phyloP scores from a whole-genome alignment of 2,329 filamentous ascomycete species.

The Pestalotiopsis sp. region DNA sequence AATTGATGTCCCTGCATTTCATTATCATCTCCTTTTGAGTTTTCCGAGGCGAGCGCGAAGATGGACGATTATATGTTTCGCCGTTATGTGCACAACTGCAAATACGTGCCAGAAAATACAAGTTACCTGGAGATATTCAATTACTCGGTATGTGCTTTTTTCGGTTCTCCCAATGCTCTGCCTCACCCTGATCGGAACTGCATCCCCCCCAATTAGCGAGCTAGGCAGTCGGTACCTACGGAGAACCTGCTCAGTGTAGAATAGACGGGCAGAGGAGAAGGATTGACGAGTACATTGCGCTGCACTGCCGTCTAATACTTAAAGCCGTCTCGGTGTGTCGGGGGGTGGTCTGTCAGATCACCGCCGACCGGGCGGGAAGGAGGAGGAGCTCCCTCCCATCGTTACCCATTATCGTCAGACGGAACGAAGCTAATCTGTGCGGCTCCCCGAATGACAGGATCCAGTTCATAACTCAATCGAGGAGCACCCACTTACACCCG shows the following conservation, averaged over 20 bases:
- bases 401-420: neutral
- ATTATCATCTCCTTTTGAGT: neutral
- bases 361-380: neutral
- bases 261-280: too few species aligned
- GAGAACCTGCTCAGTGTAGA: too few species aligned
- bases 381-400: neutral
- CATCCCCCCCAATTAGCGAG: neutral
- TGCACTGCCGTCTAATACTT: too few species aligned
- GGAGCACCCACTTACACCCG: conserved; percentile 51
- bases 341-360: neutral
- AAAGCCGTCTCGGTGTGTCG: too few species aligned
- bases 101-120: conserved; percentile 52
- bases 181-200: neutral
- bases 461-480: conserved; percentile 50
- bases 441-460: conserved; percentile 39
- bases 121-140: conserved; percentile 62
- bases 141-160: conserved; percentile 50
- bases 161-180: neutral
- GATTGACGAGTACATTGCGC: too few species aligned
- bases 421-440: neutral
- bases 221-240: neutral
- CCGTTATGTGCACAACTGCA: conserved; percentile 49
- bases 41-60: neutral
- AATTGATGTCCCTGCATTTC: neutral
- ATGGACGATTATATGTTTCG: conserved; percentile 66